These are phyloP conservation scores for Populus simonii DNA, from an alignment of 345 rosid genomes.

Conservation along the genomic window DNA sequence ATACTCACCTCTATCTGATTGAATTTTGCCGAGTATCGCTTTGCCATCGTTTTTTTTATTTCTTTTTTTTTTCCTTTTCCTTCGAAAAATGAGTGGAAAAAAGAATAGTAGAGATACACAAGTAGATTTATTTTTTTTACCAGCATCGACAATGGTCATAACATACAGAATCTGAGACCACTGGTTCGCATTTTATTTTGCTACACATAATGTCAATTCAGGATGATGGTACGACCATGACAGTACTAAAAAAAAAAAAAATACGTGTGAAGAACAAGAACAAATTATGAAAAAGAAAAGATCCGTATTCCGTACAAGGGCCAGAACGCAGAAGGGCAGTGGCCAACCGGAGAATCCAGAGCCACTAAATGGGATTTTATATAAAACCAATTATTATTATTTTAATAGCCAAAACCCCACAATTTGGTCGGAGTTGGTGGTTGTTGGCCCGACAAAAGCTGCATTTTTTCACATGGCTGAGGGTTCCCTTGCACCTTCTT, in stretches of 20 bases:
- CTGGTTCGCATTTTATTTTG: background rate
- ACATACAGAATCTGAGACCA: background rate
- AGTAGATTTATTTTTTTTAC: too few species aligned
- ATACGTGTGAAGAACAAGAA: too few species aligned
- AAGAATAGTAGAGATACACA: too few species aligned
- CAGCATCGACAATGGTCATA: too few species aligned
- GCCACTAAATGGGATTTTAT: constrained; percentile 18
- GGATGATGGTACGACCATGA: background rate
- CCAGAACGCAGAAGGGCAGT: background rate
- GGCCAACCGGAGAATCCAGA: constrained; percentile 24
- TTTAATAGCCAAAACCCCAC: constrained; percentile 17
- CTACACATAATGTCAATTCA: background rate
- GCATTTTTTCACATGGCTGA: constrained; percentile 34
- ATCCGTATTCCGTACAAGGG: constrained; percentile 33
- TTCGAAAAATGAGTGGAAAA: too few species aligned
- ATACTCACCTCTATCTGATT: too few species aligned
- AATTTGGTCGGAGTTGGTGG: constrained; percentile 48
- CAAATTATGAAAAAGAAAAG: background rate
- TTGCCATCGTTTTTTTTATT: too few species aligned
- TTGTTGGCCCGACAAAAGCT: constrained; percentile 49
- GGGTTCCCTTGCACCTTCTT: background rate
- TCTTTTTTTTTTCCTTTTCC: too few species aligned
- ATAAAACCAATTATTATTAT: background rate
- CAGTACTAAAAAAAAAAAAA: background rate
- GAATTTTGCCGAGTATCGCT: too few species aligned